Percentiles rank a stretch among this genome's conserved stretches.
phyloP scores from a whole-genome alignment of 768 basidiomycete species.

The Lentinula lateritia region DNA sequence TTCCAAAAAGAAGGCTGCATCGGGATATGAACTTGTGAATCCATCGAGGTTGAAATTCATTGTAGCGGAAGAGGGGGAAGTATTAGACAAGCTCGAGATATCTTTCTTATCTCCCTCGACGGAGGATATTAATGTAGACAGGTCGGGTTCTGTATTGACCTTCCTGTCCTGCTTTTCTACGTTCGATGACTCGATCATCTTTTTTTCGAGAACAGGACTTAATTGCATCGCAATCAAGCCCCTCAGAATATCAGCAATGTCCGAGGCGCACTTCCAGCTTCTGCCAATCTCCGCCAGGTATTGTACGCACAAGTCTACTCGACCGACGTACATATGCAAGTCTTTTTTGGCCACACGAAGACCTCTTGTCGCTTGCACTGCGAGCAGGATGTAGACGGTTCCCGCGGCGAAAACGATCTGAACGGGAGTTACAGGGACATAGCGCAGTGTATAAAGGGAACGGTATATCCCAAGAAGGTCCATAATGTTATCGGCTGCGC shows the following conservation, averaged over 20 bases:
- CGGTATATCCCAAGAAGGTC: conserved; percentile 25
- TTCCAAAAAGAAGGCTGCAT: neutral
- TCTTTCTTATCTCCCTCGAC: neutral
- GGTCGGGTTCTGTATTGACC: neutral
- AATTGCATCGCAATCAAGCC: conserved; percentile 15
- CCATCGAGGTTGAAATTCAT: neutral
- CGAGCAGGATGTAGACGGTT: conserved; percentile 30
- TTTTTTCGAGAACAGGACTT: conserved; percentile 5
- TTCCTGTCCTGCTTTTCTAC: neutral
- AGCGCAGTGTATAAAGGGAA: conserved; percentile 29
- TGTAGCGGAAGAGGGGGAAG: neutral
- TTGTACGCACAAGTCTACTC: conserved; percentile 24
- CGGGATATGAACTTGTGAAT: neutral
- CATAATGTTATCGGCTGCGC: conserved; percentile 29
- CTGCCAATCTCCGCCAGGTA: conserved; percentile 25
- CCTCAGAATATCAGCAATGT: conserved; percentile 19
- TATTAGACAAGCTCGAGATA: neutral
- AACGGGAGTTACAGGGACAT: conserved; percentile 27
- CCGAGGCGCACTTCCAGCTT: conserved; percentile 24
- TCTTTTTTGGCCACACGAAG: conserved; percentile 20
- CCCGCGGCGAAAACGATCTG: conserved; percentile 33
- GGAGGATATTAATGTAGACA: neutral
- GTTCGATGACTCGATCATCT: neutral
- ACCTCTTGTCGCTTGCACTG: conserved; percentile 23
- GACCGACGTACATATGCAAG: conserved; percentile 17